These are phyloP conservation scores for Calonectria naviculata DNA, from an alignment of 2,329 filamentous ascomycete genomes.

Conservation along the genomic window DNA sequence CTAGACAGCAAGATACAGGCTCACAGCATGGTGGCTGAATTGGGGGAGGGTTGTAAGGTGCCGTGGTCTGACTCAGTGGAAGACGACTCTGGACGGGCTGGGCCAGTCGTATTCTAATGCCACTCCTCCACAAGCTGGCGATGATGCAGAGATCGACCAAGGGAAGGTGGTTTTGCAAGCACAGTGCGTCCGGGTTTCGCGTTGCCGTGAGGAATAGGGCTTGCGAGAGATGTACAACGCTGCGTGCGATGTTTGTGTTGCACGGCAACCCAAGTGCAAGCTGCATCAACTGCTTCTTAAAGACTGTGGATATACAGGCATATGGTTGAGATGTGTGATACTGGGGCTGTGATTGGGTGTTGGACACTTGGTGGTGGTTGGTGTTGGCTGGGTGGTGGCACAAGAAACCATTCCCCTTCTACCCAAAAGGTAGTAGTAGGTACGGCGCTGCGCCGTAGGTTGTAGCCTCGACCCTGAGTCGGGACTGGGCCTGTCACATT, in stretches of 20 bases:
- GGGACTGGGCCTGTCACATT: background rate
- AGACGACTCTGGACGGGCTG: conserved; percentile 16
- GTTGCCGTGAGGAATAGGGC: conserved; percentile 30
- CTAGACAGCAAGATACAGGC: conserved; percentile 10
- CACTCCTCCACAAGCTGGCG: conserved; percentile 29
- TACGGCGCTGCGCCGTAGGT: background rate
- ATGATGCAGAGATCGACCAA: conserved; percentile 37
- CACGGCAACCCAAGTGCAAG: conserved; percentile 25
- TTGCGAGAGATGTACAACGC: conserved; percentile 35
- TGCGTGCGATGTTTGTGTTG: conserved; percentile 40
- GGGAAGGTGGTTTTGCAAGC: conserved; percentile 28
- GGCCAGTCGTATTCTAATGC: conserved; percentile 10
- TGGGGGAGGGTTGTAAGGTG: conserved; percentile 7
- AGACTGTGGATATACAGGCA: conserved; percentile 5
- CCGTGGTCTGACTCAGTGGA: conserved; percentile 9
- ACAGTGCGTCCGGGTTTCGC: conserved; percentile 23
- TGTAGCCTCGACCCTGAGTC: background rate
- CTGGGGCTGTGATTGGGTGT: background rate
- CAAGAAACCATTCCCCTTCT: background rate
- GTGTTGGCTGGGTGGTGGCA: background rate
- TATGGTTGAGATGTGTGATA: conserved; percentile 15
- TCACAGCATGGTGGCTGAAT: conserved; percentile 26
- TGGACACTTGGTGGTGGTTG: background rate
- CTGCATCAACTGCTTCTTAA: conserved; percentile 24
- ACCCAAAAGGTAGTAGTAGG: background rate